These are phyloP conservation scores for Letharia columbiana DNA, from an alignment of 495 filamentous ascomycete genomes.

Conservation along the genomic window DNA sequence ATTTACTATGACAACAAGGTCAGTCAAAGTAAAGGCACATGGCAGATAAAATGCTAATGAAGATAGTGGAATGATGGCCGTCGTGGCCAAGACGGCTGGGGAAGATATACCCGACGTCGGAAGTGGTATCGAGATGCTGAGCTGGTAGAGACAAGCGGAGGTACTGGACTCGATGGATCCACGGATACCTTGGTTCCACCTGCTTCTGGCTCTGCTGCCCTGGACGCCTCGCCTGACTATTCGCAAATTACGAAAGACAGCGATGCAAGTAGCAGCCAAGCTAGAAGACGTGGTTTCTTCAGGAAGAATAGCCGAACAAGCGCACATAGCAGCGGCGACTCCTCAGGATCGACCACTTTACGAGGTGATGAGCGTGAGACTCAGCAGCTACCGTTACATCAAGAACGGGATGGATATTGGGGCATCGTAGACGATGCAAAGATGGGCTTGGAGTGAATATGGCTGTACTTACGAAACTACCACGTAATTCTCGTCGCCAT, in stretches of 20 bases:
- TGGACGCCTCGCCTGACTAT: conserved; percentile 23
- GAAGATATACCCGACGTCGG: conserved; percentile 81
- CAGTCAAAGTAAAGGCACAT: conserved; percentile 18
- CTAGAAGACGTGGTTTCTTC: conserved; percentile 31
- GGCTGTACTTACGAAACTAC: background rate
- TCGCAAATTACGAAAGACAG: conserved; percentile 30
- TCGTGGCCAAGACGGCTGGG: conserved; percentile 85
- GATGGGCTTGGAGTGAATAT: conserved; percentile 44
- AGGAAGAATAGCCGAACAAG: conserved; percentile 25
- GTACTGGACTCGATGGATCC: conserved; percentile 33
- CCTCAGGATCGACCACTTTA: conserved; percentile 35
- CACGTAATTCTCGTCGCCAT: background rate
- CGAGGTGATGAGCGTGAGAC: conserved; percentile 45
- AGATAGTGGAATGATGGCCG: conserved; percentile 83
- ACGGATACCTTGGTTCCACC: conserved; percentile 31
- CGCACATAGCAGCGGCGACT: conserved; percentile 32
- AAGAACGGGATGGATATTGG: conserved; percentile 40
- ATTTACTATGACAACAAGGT: conserved; percentile 98
- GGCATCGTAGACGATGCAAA: conserved; percentile 43
- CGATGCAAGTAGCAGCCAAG: conserved; percentile 27
- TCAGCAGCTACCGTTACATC: conserved; percentile 23
- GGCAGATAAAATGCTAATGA: conserved; percentile 10
- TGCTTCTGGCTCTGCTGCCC: conserved; percentile 20
- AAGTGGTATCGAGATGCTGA: conserved; percentile 98
- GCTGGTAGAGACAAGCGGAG: conserved; percentile 63